phyloP scores from a whole-genome alignment of 2,329 filamentous ascomycete species.

The Geosmithia flava region DNA sequence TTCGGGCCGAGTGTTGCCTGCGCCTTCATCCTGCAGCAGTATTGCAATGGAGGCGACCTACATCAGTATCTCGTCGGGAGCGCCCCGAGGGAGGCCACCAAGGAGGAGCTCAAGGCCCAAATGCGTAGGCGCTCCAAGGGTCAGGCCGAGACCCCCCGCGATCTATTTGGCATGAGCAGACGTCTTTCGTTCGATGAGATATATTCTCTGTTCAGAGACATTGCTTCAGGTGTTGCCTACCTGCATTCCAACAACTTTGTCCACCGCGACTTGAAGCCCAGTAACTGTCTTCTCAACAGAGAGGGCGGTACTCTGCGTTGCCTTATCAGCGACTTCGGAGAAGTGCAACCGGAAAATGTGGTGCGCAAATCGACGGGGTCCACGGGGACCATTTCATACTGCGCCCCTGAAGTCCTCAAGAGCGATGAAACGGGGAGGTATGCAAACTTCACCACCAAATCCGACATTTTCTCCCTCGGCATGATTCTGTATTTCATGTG shows the following conservation, averaged over 20 bases:
- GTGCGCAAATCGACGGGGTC: slow-evolving; percentile 82
- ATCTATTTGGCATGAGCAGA: slow-evolving; percentile 27
- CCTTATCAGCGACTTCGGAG: slow-evolving; percentile 93
- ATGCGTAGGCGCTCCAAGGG: slow-evolving; percentile 74
- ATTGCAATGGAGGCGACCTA: slow-evolving; percentile 88
- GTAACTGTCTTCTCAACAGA: slow-evolving; percentile 81
- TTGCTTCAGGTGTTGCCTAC: slow-evolving; percentile 83
- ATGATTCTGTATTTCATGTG: slow-evolving; percentile 99
- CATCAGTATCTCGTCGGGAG: slow-evolving; percentile 75
- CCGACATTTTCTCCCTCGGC: slow-evolving; percentile 93
- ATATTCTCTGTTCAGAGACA: slow-evolving; percentile 91
- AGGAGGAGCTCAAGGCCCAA: slow-evolving; percentile 80
- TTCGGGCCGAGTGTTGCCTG: slow-evolving; percentile 90
- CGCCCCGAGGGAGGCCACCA: slow-evolving; percentile 49
- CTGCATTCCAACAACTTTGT: slow-evolving; percentile 88
- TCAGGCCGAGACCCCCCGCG: slow-evolving; percentile 49
- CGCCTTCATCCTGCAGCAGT: slow-evolving; percentile 94
- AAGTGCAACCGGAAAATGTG: slow-evolving; percentile 77
- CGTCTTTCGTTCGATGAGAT: slow-evolving; percentile 73
- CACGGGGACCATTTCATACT: slow-evolving; percentile 95
- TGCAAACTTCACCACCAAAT: slow-evolving; percentile 93
- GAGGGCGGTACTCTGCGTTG: slow-evolving; percentile 62
- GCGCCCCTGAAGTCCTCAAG: slow-evolving; percentile 82
- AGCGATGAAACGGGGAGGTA: slow-evolving; percentile 57
- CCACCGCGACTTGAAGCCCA: slow-evolving; percentile 90